Conservation (phyloP, 75 land plant genomes). For the Isoetes taiwanensis region DNA sequence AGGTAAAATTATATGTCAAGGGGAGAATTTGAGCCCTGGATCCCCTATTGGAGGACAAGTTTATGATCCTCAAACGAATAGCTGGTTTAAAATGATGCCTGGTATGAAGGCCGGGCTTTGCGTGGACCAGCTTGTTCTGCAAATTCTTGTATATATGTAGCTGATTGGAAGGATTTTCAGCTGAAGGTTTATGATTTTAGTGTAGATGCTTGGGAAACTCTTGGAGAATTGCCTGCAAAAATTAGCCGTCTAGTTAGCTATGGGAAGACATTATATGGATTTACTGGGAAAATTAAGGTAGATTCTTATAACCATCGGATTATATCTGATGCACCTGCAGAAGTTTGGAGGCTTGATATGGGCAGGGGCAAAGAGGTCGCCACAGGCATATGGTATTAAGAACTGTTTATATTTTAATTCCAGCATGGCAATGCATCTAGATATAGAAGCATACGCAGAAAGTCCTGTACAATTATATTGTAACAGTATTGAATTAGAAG, state of each 20-base stretch:
- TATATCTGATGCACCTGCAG: constrained; percentile 17
- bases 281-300: constrained; percentile 16
- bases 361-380: no score
- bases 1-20: constrained; percentile 11
- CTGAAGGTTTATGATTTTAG: constrained; percentile 11
- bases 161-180: constrained; percentile 20
- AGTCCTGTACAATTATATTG: no score
- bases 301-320: constrained; percentile 16
- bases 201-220: constrained; percentile 10
- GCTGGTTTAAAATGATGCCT: constrained; percentile 10
- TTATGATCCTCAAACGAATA: constrained; percentile 10
- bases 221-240: constrained; percentile 9
- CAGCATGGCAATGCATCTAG: no score
- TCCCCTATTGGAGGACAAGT: constrained; percentile 12
- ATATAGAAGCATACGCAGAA: no score
- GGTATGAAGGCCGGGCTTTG: constrained; percentile 10
- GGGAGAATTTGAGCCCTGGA: constrained; percentile 10
- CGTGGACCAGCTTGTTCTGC: constrained; percentile 17
- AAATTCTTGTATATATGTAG: constrained; percentile 10
- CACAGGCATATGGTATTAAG: no score
- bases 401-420: no score
- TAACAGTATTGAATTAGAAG: no score
- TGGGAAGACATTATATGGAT: constrained; percentile 7
- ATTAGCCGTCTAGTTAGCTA: constrained; percentile 15
- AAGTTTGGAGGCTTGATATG: constrained; percentile 18